Base-by-base conservation (phyloP, 2,329 filamentous ascomycete species). In the Fusarium camptoceras region DNA sequence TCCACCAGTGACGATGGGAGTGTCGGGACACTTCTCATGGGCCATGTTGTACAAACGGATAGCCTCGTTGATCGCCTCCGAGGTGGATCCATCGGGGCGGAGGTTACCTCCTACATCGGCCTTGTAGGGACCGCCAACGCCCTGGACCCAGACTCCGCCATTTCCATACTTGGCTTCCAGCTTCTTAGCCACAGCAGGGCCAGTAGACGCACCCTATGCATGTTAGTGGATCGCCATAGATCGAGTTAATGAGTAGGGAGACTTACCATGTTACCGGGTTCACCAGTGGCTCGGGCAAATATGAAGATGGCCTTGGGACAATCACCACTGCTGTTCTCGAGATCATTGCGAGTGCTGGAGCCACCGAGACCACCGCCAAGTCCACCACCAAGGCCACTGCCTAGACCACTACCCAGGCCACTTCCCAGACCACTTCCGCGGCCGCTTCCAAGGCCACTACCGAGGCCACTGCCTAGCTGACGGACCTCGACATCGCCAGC, bases 271-370 rank as follows among this genome's bases (percentile, higher is more conserved):
- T 61, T 61, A 1, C 59, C 59, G 3, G 44, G 59, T 12, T 61
- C 59, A 1, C 43, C 41, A 2, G 55, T 61, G 2, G 55, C 59
- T 3, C 59, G 43, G 2, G 55, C 34, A 11, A 60, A 61, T 37
- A 61, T 60, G 14, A 61, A 18, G 4, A 61, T 60, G 6, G 59
- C 43, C 18, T 59, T n/a, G 8, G 59, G 59, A 3, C 59, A 61
- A 6, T 14, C 59, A 5, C 43, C 47, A 3, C 27, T 30, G 0
- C 59, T 44, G n/a, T 60, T 24, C 28, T 61, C 43, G 7, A 61
- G 44, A 12, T 61, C 59, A 10, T 60, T 50, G 15, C 59, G 59
- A 2, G 39, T 61, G 20, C 24, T 41, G 3, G 48, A 51, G 46
- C 46, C 46, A 24, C 47, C 47, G 8, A 49, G 47, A 9, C 47